Conservation (phyloP, 1,139 yeast species). For the Candida glucosophila region DNA sequence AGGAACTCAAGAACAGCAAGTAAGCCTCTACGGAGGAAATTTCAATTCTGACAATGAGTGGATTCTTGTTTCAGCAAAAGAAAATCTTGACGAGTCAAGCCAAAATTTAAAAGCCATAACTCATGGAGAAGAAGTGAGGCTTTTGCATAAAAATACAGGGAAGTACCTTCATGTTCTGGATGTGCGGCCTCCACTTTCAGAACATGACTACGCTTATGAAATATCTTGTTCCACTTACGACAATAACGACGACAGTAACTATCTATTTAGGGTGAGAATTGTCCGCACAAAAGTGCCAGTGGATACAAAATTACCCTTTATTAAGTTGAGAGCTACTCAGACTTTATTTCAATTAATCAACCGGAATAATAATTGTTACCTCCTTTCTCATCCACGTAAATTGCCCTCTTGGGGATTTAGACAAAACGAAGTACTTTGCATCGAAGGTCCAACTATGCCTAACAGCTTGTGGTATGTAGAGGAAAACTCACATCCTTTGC, state of each 20-base stretch:
- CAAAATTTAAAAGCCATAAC: constrained; percentile 31
- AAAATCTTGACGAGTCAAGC: constrained; percentile 17
- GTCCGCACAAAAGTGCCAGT: constrained; percentile 19
- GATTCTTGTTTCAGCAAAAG: constrained; percentile 38
- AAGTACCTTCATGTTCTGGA: constrained; percentile 51
- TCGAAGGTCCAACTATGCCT: constrained; percentile 50
- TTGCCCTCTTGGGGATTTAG: constrained; percentile 64
- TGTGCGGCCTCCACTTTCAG: constrained; percentile 66
- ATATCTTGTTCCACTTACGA: no score
- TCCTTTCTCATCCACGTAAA: constrained; percentile 52
- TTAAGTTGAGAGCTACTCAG: constrained; percentile 41
- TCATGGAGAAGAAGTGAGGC: constrained; percentile 43
- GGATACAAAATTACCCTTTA: constrained; percentile 23
- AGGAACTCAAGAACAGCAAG: constrained; percentile 62
- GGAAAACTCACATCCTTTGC: constrained; percentile 44
- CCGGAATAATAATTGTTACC: constrained; percentile 48
- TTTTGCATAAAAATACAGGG: constrained; percentile 57
- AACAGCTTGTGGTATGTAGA: constrained; percentile 64
- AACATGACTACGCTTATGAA: constrained; percentile 71
- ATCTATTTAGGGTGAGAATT: constrained; percentile 42
- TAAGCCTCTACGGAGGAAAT: constrained; percentile 47
- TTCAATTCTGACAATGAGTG: constrained; percentile 55
- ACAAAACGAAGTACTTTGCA: constrained; percentile 73
- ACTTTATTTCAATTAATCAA: constrained; percentile 53
- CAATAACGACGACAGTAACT: constrained; percentile 48